Percentiles rank a stretch among this genome's conserved stretches.
Evolutionary conservation across 768 basidiomycete genomes (phyloP).

Genomic region (Xerocomus brunneocitrinus): DNA sequence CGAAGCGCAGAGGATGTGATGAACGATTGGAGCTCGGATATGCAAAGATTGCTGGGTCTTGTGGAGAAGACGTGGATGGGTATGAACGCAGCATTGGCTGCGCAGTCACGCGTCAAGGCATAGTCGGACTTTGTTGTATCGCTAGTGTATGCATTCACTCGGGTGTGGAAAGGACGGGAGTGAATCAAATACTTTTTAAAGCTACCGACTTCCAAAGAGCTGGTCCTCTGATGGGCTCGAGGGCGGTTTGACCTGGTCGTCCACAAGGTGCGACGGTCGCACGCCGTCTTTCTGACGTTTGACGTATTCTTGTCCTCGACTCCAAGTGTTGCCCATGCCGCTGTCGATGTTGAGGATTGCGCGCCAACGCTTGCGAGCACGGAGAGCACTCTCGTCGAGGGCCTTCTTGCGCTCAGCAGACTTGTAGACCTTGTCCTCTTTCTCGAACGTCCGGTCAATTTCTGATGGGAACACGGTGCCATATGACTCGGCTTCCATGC

Average conservation of each 20-base stretch:
- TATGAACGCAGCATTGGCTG: slow-evolving; percentile 85
- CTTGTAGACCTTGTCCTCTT: slow-evolving; percentile 57
- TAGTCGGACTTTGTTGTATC: slow-evolving; percentile 24
- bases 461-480: slow-evolving; percentile 66
- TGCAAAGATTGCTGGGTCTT: slow-evolving; percentile 84
- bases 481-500: slow-evolving; percentile 71
- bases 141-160: slow-evolving; percentile 5
- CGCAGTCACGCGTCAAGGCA: slow-evolving; percentile 60
- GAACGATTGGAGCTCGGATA: slow-evolving; percentile 98
- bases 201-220: slow-evolving; percentile 18
- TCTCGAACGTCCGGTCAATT: slow-evolving; percentile 55
- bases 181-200: slow-evolving; percentile 4
- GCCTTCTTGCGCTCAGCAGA: slow-evolving; percentile 55
- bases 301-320: slow-evolving; percentile 69
- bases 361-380: slow-evolving; percentile 75
- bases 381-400: slow-evolving; percentile 54
- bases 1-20: slow-evolving; percentile 87
- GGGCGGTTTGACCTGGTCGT: slow-evolving; percentile 28
- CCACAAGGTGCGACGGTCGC: slow-evolving; percentile 60
- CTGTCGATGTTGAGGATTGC: slow-evolving; percentile 48
- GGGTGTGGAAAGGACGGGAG: background rate
- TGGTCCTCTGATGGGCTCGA: slow-evolving; percentile 22
- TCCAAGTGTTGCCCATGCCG: slow-evolving; percentile 50
- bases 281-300: slow-evolving; percentile 68
- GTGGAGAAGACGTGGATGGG: slow-evolving; percentile 99